Percentiles rank a stretch among this genome's conserved stretches.
These are phyloP conservation scores for Didymellaceae sp. DNA, from an alignment of 2,329 filamentous ascomycete genomes.

Conservation along the genomic window DNA sequence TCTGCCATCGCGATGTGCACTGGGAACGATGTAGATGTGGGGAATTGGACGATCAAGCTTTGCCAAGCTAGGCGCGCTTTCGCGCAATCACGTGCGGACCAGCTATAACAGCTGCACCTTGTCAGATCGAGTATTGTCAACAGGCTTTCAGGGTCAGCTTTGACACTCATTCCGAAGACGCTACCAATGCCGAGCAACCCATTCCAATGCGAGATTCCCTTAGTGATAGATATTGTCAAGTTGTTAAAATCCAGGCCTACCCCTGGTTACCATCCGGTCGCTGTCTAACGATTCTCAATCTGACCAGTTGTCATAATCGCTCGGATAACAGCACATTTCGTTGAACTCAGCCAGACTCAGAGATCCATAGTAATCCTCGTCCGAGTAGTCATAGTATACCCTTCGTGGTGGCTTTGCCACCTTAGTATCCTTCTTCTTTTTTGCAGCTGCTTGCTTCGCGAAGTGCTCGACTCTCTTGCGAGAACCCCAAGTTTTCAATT, in stretches of 20 bases:
- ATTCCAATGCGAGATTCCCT: no score
- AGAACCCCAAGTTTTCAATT: no score
- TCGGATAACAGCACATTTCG: conserved; percentile 3
- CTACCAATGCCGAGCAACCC: no score
- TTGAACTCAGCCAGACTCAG: conserved; percentile 2
- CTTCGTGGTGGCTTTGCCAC: background rate
- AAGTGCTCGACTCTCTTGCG: no score
- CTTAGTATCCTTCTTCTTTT: background rate
- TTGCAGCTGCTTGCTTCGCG: background rate
- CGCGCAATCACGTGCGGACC: conserved; percentile 12
- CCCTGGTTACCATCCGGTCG: no score
- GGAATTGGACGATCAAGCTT: background rate
- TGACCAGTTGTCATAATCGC: conserved; percentile 10
- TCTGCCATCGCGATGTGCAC: background rate
- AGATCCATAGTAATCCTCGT: background rate
- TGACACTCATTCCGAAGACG: no score
- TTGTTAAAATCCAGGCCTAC: no score
- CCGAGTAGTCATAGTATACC: background rate
- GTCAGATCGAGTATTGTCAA: no score
- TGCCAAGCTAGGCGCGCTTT: conserved; percentile 4
- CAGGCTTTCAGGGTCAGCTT: no score
- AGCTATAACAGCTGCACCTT: no score
- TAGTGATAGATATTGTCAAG: background rate
- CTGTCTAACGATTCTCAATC: no score
- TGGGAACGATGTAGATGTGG: background rate